A percentile compares a stretch with the other conserved stretches of the same genome.
These are phyloP conservation scores for Amanita exitialis DNA, from an alignment of 768 basidiomycete genomes.

Conservation along the genomic window DNA sequence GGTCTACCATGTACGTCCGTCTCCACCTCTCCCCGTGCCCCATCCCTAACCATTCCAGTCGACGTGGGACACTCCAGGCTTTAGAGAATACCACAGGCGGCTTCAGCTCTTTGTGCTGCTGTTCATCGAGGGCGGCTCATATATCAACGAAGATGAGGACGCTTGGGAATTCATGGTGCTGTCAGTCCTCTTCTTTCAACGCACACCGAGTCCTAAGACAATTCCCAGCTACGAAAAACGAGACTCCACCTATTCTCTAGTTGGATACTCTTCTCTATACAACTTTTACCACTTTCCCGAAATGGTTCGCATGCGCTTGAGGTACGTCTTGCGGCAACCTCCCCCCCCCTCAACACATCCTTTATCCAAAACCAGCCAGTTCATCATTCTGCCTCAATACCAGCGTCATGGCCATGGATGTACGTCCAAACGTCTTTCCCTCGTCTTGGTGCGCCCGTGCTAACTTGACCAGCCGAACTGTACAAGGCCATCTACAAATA, in stretches of 20 bases:
- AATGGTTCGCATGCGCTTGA: constrained; percentile 75
- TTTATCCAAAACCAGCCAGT: constrained; percentile 53
- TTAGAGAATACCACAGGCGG: constrained; percentile 79
- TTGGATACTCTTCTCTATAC: constrained; percentile 90
- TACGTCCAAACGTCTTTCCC: constrained; percentile 26
- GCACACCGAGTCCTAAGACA: neutral
- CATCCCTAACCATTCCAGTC: constrained; percentile 31
- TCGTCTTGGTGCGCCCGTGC: no score
- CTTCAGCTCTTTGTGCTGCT: constrained; percentile 94
- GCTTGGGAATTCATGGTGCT: constrained; percentile 88
- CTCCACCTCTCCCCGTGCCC: neutral
- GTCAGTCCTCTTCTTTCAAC: constrained; percentile 33
- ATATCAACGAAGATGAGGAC: constrained; percentile 89
- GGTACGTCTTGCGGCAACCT: constrained; percentile 33
- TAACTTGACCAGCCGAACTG: constrained; percentile 52
- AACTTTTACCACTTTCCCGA: constrained; percentile 96
- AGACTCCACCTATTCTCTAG: constrained; percentile 76
- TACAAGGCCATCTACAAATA: constrained; percentile 82
- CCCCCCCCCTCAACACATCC: neutral
- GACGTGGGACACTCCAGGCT: constrained; percentile 80
- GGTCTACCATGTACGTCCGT: constrained; percentile 72
- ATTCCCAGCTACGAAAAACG: constrained; percentile 72
- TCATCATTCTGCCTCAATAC: constrained; percentile 85
- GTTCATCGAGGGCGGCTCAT: constrained; percentile 93
- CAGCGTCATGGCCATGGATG: constrained; percentile 88